Base-by-base conservation (phyloP, 169 alveolate genomes). In the Eimeria necatrix region DNA sequence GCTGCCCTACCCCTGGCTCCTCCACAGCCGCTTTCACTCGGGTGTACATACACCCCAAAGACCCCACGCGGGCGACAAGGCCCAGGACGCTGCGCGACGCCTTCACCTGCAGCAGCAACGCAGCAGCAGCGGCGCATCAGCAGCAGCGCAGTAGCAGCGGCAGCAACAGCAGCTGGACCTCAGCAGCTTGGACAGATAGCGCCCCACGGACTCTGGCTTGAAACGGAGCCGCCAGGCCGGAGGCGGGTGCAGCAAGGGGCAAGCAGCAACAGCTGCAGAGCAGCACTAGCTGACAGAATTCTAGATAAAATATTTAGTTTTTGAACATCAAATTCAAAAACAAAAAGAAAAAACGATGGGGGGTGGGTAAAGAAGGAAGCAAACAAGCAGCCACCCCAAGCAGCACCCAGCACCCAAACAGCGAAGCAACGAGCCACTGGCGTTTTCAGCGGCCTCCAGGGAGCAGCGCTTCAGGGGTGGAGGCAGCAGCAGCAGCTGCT, bases 1-100 rank as follows among this genome's bases (percentile, higher is more conserved):
- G 70, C 70, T 59, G 70, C 0, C 80, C 16, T 24, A 70, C 80
- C 80, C 16, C 16, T 2, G 46, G 80, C 4, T 24, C 80, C 41
- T 70, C 80, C 22, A 70, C 41, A 24, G 41, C 22, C 32, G 49
- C 46, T 70, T 24, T 18, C 22, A 74, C 85, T 24, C 85, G 85
- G 56, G 59, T 74, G 85, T 74, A 74, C 59, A 74, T 14, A 74
- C 85, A 32, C 59, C 85, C 85, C 85, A 74, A 74, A 32, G 85
- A 26, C 41, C 53, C 20, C n/a, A 74, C 56, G 51, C 85, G 85
- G 12, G 85, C 85, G 22, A 74, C 85, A 3, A 74, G 85, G 16
- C 85, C 56, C 60, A 18, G 85, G 4, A 74, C 59, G 26, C 85
- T 74, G 12, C 16, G 51, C 9, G 85, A 41, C 24, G 85, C 85